phyloP scores from a whole-genome alignment of 441 rosid genomes.

The Viola pubescens region DNA sequence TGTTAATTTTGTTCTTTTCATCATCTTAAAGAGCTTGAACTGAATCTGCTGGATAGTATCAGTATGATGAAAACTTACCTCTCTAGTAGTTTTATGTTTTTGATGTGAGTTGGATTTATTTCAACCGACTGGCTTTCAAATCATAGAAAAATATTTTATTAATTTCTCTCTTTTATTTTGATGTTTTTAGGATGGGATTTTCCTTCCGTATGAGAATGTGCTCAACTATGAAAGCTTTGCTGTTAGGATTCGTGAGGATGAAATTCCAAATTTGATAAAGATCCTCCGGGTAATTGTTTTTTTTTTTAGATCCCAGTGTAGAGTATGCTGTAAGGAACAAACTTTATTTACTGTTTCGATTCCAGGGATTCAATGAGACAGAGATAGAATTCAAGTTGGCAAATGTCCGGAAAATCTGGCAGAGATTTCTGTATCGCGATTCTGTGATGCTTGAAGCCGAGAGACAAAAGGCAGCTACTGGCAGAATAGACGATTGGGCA shows the following conservation, averaged over 20 bases:
- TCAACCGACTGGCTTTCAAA: too few species aligned
- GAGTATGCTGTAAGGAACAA: conserved; percentile 1
- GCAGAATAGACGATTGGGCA: conserved; percentile 65
- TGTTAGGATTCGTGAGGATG: conserved; percentile 70
- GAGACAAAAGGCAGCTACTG: conserved; percentile 49
- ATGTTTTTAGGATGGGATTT: conserved; percentile 75
- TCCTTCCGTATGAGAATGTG: conserved; percentile 83
- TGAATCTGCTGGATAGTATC: too few species aligned
- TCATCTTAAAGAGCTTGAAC: too few species aligned
- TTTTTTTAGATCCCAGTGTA: conserved; percentile 8
- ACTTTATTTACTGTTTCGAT: conserved; percentile 13
- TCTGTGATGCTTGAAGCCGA: conserved; percentile 80
- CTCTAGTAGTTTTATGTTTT: too few species aligned
- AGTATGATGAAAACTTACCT: too few species aligned
- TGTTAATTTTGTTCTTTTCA: too few species aligned
- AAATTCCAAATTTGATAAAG: conserved; percentile 75
- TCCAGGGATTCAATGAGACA: conserved; percentile 58
- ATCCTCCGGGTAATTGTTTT: conserved; percentile 59
- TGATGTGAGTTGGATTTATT: too few species aligned
- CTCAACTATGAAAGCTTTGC: conserved; percentile 93
- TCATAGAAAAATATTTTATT: neutral
- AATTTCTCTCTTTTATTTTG: conserved; percentile 14
- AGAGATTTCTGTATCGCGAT: conserved; percentile 76
- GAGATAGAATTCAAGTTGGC: conserved; percentile 58
- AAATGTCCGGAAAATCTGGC: conserved; percentile 77